These are phyloP conservation scores for Hibiscus tridactylites DNA, from an alignment of 345 rosid genomes.

Conservation along the genomic window DNA sequence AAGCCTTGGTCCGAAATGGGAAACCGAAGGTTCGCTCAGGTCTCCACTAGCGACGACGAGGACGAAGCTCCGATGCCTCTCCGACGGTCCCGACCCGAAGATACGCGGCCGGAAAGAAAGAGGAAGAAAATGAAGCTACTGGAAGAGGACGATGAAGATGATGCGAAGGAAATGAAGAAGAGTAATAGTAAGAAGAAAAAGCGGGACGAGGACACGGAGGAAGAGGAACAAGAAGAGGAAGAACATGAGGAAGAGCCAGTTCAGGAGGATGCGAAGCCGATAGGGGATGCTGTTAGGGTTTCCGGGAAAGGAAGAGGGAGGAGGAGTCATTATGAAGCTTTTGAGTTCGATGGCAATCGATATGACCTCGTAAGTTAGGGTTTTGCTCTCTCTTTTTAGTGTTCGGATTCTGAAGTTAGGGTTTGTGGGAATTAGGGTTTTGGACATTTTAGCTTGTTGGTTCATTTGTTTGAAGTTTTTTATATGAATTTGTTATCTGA, in stretches of 20 bases:
- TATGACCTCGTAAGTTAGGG: constrained; percentile 63
- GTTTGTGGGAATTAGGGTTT: not conserved
- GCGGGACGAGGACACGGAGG: constrained; percentile 8
- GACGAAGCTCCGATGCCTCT: constrained; percentile 35
- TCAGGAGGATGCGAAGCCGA: constrained; percentile 75
- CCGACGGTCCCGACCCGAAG: constrained; percentile 24
- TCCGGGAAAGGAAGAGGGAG: constrained; percentile 78
- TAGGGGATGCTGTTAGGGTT: constrained; percentile 51
- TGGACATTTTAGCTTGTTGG: not conserved
- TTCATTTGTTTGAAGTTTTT: not conserved
- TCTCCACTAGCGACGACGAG: constrained; percentile 78
- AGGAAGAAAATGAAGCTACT: constrained; percentile 52
- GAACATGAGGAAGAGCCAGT: constrained; percentile 45
- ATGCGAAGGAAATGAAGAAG: constrained; percentile 19
- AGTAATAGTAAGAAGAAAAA: constrained; percentile 11
- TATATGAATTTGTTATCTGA: not conserved
- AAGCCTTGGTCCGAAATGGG: constrained; percentile 26
- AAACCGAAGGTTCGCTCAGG: constrained; percentile 66
- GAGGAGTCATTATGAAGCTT: constrained; percentile 51
- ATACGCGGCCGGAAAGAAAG: constrained; percentile 28
- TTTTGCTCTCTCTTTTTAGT: not conserved
- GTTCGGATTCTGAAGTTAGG: not conserved
- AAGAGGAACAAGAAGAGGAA: constrained; percentile 27
- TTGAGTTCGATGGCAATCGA: constrained; percentile 66
- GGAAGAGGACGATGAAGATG: constrained; percentile 36